Evolutionary conservation across 2,329 filamentous ascomycete species (phyloP).

Genomic region (Shiraia bambusicola): DNA sequence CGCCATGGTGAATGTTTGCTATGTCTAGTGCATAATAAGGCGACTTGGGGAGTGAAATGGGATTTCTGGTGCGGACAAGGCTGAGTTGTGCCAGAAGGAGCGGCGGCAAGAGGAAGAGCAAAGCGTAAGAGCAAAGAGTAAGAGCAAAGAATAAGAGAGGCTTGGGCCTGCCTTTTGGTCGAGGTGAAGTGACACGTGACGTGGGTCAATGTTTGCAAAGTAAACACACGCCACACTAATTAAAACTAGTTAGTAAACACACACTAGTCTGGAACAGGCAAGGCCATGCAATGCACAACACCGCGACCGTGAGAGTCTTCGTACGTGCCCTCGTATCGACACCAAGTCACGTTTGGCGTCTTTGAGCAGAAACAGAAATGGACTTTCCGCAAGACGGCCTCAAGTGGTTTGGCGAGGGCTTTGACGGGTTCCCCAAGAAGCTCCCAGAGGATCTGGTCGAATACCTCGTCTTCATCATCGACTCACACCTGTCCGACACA

Average conservation of each 20-base stretch:
- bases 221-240: constrained; percentile 12
- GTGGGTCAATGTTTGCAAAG: constrained; percentile 23
- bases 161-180: too few species aligned
- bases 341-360: constrained; percentile 24
- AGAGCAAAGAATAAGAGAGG: too few species aligned
- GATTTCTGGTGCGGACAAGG: constrained; percentile 13
- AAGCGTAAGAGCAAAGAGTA: too few species aligned
- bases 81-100: constrained; percentile 9
- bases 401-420: constrained; percentile 67
- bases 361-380: constrained; percentile 33
- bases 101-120: constrained; percentile 10
- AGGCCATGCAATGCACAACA: constrained; percentile 13
- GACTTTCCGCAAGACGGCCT: constrained; percentile 54
- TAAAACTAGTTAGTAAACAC: constrained; percentile 1
- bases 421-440: constrained; percentile 64
- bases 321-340: too few species aligned
- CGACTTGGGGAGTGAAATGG: constrained; percentile 31
- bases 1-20: constrained; percentile 42
- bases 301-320: too few species aligned
- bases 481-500: constrained; percentile 55
- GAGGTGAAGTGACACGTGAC: constrained; percentile 11
- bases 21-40: constrained; percentile 31
- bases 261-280: constrained; percentile 16
- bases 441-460: constrained; percentile 83
- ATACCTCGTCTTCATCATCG: constrained; percentile 75